These are phyloP conservation scores for Hypsizygus marmoreus DNA, from an alignment of 768 basidiomycete species.

Conservation along the genomic window DNA sequence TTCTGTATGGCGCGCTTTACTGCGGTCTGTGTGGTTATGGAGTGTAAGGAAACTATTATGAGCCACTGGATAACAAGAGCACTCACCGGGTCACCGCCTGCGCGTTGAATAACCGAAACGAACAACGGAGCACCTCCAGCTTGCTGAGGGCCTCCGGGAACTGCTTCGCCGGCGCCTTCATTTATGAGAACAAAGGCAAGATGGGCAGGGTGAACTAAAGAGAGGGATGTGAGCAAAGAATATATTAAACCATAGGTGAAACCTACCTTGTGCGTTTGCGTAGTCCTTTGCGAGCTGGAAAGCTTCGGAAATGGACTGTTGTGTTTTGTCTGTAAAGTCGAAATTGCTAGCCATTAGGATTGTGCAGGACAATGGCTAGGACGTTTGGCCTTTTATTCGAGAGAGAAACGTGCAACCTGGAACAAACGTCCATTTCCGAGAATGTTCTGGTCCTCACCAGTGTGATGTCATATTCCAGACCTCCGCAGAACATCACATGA, in stretches of 20 bases:
- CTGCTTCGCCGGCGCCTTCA: slow-evolving; percentile 46
- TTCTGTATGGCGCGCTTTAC: slow-evolving; percentile 77
- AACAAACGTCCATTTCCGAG: too few species aligned
- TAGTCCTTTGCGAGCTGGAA: slow-evolving; percentile 85
- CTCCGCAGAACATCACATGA: too few species aligned
- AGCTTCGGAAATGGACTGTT: slow-evolving; percentile 67
- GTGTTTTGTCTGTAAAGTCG: slow-evolving; percentile 87
- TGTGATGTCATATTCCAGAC: too few species aligned
- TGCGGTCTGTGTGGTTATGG: slow-evolving; percentile 35
- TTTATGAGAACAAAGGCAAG: slow-evolving; percentile 80
- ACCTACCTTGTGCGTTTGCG: slow-evolving; percentile 75
- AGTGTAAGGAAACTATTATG: neutral
- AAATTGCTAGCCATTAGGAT: slow-evolving; percentile 54
- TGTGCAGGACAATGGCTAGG: too few species aligned
- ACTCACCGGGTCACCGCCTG: slow-evolving; percentile 83
- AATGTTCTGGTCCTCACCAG: too few species aligned
- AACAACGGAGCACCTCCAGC: slow-evolving; percentile 58
- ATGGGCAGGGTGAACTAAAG: slow-evolving; percentile 78
- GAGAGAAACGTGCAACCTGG: neutral
- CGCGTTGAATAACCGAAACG: slow-evolving; percentile 73
- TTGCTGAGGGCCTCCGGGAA: slow-evolving; percentile 33
- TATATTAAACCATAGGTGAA: neutral
- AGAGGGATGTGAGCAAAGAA: slow-evolving; percentile 7
- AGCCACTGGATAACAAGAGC: neutral
- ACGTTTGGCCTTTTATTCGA: neutral